Conservation (phyloP, 1,139 yeast genomes). For the Protomyces arabidopsidicola region DNA sequence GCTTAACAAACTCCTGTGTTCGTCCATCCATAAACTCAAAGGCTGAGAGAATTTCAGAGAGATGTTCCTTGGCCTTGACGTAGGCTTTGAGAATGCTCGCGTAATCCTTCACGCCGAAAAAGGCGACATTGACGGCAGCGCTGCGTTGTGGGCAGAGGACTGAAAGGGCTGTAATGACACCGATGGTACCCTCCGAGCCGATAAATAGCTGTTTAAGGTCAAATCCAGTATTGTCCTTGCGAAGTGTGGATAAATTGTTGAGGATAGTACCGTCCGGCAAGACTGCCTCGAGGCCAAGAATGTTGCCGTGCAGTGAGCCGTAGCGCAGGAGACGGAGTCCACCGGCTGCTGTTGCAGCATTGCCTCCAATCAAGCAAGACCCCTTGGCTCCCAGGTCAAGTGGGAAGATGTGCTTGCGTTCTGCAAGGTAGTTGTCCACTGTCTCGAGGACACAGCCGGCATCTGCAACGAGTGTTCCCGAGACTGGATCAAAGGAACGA, state of each 20-base stretch:
- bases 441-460: constrained; percentile 86
- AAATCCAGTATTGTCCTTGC: constrained; percentile 88
- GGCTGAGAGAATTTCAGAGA: constrained; percentile 83
- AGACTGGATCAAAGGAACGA: constrained; percentile 71
- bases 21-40: constrained; percentile 89
- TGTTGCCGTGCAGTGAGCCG: constrained; percentile 90
- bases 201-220: constrained; percentile 87
- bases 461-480: constrained; percentile 83
- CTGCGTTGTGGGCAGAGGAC: constrained; percentile 92
- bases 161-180: constrained; percentile 84
- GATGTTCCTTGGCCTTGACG: constrained; percentile 68
- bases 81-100: constrained; percentile 80
- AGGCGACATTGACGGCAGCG: constrained; percentile 78
- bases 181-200: constrained; percentile 90
- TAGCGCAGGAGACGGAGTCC: constrained; percentile 82
- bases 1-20: constrained; percentile 62
- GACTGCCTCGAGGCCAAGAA: constrained; percentile 86
- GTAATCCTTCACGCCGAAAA: constrained; percentile 74
- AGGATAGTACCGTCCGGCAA: constrained; percentile 82
- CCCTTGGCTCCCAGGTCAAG: constrained; percentile 96
- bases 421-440: constrained; percentile 76
- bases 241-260: constrained; percentile 71
- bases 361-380: constrained; percentile 93
- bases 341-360: constrained; percentile 94
- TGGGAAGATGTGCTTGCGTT: constrained; percentile 84